These are phyloP conservation scores for Kwoniella shivajii DNA, from an alignment of 1,284 basidiomycete species.

Conservation along the genomic window DNA sequence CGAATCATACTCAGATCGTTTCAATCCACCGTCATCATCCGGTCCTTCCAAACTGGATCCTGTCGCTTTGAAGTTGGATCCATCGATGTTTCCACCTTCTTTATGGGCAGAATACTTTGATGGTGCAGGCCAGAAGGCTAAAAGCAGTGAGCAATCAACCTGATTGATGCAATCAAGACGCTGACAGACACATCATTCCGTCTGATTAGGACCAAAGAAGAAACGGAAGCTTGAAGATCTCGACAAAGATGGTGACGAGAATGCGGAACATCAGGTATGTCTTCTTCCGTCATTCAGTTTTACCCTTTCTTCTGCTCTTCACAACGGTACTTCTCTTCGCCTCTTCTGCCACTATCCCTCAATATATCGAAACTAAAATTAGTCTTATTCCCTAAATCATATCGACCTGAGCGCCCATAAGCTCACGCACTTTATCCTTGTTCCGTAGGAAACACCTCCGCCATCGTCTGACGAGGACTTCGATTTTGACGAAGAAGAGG, in stretches of 20 bases:
- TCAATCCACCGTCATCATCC: slow-evolving; percentile 15
- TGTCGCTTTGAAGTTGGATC: slow-evolving; percentile 33
- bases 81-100: slow-evolving; percentile 46
- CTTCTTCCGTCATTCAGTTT: not conserved
- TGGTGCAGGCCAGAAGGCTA: slow-evolving; percentile 5
- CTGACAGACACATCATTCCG: not conserved
- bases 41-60: slow-evolving; percentile 32
- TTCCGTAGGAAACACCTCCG: slow-evolving; percentile 22
- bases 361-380: too few species aligned
- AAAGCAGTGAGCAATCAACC: slow-evolving; percentile 6
- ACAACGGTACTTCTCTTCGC: too few species aligned
- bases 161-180: too few species aligned
- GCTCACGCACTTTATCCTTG: not conserved
- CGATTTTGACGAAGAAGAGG: slow-evolving; percentile 53
- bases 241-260: slow-evolving; percentile 26
- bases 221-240: slow-evolving; percentile 29
- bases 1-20: slow-evolving; percentile 50
- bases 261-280: slow-evolving; percentile 29
- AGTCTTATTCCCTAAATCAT: too few species aligned
- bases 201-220: slow-evolving; percentile 20
- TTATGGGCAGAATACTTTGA: slow-evolving; percentile 53
- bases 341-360: too few species aligned
- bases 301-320: too few species aligned
- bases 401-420: too few species aligned
- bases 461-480: slow-evolving; percentile 43